These are phyloP conservation scores for Magnolia sinica DNA, from an alignment of 164 flowering plant genomes.

Conservation along the genomic window DNA sequence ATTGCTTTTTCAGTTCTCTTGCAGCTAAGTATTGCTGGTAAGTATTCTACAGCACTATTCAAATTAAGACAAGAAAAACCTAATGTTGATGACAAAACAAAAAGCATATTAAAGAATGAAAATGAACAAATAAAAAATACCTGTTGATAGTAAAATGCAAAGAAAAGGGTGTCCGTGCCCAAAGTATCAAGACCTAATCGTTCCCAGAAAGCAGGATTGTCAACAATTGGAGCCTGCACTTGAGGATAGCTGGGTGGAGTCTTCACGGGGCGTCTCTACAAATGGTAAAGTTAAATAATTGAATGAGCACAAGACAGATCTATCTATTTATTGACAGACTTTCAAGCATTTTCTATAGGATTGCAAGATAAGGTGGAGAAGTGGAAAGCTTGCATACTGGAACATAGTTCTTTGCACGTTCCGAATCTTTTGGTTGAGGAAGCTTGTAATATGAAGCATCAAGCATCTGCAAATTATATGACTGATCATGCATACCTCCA, in stretches of 20 bases:
- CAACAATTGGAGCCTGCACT: constrained; percentile 86
- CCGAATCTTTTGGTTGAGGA: constrained; percentile 96
- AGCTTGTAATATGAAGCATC: constrained; percentile 82
- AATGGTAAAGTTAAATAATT: constrained; percentile 5
- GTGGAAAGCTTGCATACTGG: constrained; percentile 52
- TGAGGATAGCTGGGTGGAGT: constrained; percentile 94
- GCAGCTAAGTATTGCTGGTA: constrained; percentile 98
- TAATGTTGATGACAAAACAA: not conserved
- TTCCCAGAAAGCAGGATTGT: constrained; percentile 94
- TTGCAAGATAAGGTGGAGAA: not conserved
- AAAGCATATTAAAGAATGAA: not conserved
- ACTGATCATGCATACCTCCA: constrained; percentile 73
- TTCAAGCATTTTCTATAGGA: not conserved
- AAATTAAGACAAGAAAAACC: not conserved
- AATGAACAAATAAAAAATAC: constrained; percentile 24
- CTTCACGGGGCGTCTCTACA: constrained; percentile 74
- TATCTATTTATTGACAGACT: not conserved
- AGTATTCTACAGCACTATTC: constrained; percentile 58
- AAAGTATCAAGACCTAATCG: constrained; percentile 52
- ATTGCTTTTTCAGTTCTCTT: constrained; percentile 89
- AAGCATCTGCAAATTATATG: constrained; percentile 79
- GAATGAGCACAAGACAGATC: not conserved
- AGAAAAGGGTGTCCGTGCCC: constrained; percentile 83
- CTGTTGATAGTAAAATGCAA: constrained; percentile 96
- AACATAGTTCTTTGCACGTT: constrained; percentile 75